These are phyloP conservation scores for Irpex sp. DNA, from an alignment of 1,284 basidiomycete species.

Conservation along the genomic window DNA sequence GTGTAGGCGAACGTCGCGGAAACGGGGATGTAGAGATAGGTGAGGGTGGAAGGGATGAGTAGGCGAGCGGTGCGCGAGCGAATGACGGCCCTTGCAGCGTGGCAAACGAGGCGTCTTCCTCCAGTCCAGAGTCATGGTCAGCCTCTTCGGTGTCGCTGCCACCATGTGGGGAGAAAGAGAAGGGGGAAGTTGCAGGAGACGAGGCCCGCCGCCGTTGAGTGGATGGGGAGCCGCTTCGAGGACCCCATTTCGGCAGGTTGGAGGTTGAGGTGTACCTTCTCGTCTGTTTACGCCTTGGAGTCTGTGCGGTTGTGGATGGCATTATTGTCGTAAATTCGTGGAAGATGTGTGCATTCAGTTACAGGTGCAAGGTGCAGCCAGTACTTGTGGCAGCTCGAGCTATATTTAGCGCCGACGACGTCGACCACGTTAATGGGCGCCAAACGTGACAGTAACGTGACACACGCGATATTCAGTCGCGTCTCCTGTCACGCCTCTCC, in stretches of 20 bases:
- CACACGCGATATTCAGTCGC: slow-evolving; percentile 9
- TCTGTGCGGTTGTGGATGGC: slow-evolving; percentile 20
- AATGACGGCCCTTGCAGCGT: slow-evolving; percentile 3
- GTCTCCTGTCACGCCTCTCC: slow-evolving; percentile 7
- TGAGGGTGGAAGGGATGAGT: slow-evolving; percentile 69
- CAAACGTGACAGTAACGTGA: slow-evolving; percentile 3
- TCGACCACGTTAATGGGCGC: slow-evolving; percentile 1
- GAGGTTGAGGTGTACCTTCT: slow-evolving; percentile 25
- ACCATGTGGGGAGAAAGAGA: slow-evolving; percentile 18
- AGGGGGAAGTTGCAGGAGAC: slow-evolving; percentile 17
- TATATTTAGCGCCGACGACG: neutral
- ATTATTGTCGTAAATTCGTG: slow-evolving; percentile 2
- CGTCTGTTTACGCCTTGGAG: slow-evolving; percentile 26
- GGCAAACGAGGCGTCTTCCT: slow-evolving; percentile 10
- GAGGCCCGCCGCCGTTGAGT: slow-evolving; percentile 15
- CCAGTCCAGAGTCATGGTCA: slow-evolving; percentile 21
- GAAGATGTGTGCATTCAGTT: neutral
- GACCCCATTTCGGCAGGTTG: slow-evolving; percentile 16
- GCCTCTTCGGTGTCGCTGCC: slow-evolving; percentile 14
- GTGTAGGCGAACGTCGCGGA: neutral
- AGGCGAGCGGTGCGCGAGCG: slow-evolving; percentile 33
- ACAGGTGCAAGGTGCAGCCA: neutral
- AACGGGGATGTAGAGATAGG: slow-evolving; percentile 37
- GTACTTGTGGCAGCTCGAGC: no score
- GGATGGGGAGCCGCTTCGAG: slow-evolving; percentile 2